Evolutionary conservation across 1,284 basidiomycete genomes (phyloP).

Genomic region (Cutaneotrichosporon cutaneum): DNA sequence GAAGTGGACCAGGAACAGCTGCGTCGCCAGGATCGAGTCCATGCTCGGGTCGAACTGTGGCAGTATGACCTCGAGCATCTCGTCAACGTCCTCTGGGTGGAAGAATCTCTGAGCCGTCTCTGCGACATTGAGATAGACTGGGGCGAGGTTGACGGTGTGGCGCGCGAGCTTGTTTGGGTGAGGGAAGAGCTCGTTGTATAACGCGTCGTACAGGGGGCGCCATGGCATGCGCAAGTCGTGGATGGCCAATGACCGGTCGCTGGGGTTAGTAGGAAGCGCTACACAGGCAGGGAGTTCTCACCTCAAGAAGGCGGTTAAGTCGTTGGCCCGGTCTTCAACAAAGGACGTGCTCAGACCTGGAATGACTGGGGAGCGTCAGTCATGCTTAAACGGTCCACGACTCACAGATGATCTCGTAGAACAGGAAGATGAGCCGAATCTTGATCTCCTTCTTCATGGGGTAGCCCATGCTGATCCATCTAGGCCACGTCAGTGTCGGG

Average conservation of each 20-base stretch:
- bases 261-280: conserved; percentile 58
- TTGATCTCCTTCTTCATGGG: conserved; percentile 78
- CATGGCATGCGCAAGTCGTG: conserved; percentile 84
- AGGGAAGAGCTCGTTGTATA: conserved; percentile 78
- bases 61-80: conserved; percentile 74
- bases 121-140: conserved; percentile 73
- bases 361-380: conserved; percentile 51
- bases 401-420: conserved; percentile 62
- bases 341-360: conserved; percentile 57
- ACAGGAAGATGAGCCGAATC: conserved; percentile 73
- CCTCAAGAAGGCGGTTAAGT: conserved; percentile 59
- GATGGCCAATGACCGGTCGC: conserved; percentile 72
- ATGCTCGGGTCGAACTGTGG: conserved; percentile 70
- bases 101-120: conserved; percentile 83
- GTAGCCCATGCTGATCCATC: conserved; percentile 79
- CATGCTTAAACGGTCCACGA: neutral
- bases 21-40: conserved; percentile 72
- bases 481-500: conserved; percentile 47
- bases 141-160: conserved; percentile 59
- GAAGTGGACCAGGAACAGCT: conserved; percentile 78
- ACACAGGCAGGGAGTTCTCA: conserved; percentile 54
- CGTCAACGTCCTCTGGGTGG: conserved; percentile 79
- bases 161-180: conserved; percentile 78
- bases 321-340: conserved; percentile 55
- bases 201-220: conserved; percentile 77